Percentiles rank a stretch among this genome's conserved stretches.
Conservation (phyloP, 1,284 basidiomycete species). For the Fereydounia khargensis region DNA sequence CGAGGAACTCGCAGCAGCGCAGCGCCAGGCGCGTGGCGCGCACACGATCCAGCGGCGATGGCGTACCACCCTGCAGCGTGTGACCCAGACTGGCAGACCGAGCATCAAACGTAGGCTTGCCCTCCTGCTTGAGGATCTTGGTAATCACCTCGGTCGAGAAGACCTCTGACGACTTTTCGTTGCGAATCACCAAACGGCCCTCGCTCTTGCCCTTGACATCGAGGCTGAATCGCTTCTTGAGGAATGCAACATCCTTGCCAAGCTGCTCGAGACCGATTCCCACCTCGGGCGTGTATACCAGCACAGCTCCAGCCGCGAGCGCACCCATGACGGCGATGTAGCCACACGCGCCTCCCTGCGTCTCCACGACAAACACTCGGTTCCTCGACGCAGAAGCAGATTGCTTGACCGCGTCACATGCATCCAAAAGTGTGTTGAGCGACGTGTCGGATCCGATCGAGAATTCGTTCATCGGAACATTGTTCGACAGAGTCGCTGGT, state of each 20-base stretch:
- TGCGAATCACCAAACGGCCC: slow-evolving; percentile 80
- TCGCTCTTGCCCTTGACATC: slow-evolving; percentile 87
- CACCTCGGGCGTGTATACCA: slow-evolving; percentile 90
- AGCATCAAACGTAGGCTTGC: slow-evolving; percentile 84
- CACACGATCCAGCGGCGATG: slow-evolving; percentile 88
- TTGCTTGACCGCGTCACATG: slow-evolving; percentile 97
- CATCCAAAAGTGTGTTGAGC: slow-evolving; percentile 93
- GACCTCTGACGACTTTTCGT: slow-evolving; percentile 79
- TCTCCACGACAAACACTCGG: slow-evolving; percentile 95
- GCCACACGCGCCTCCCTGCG: slow-evolving; percentile 93
- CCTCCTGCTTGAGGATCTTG: slow-evolving; percentile 92
- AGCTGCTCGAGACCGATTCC: slow-evolving; percentile 82
- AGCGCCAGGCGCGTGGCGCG: slow-evolving; percentile 85
- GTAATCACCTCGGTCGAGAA: slow-evolving; percentile 91
- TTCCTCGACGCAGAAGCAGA: slow-evolving; percentile 92
- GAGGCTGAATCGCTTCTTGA: slow-evolving; percentile 79
- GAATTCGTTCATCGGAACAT: slow-evolving; percentile 94
- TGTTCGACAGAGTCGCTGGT: slow-evolving; percentile 88
- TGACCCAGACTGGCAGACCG: slow-evolving; percentile 91
- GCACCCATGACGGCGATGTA: slow-evolving; percentile 94
- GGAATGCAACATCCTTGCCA: slow-evolving; percentile 80
- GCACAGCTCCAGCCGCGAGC: slow-evolving; percentile 83
- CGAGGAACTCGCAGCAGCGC: slow-evolving; percentile 91
- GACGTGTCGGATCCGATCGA: slow-evolving; percentile 92
- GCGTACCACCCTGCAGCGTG: slow-evolving; percentile 90